Evolutionary conservation across 2,329 filamentous ascomycete species (phyloP).

Genomic region (Fusarium caatingaense): DNA sequence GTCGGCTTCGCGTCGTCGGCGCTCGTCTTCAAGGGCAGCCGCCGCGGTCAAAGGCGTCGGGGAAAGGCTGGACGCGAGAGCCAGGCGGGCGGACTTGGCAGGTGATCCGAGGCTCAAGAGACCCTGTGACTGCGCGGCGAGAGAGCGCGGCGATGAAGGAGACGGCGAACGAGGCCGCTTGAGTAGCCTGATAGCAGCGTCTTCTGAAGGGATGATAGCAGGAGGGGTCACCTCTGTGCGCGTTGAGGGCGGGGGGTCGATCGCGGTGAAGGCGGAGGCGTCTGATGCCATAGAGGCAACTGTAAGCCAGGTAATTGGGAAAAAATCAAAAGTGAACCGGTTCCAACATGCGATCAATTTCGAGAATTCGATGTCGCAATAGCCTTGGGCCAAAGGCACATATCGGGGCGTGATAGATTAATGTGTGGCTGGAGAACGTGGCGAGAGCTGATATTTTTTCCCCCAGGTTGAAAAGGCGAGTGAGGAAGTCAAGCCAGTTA

Average conservation of each 20-base stretch:
- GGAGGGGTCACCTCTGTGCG: slow-evolving; percentile 51
- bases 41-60: slow-evolving; percentile 64
- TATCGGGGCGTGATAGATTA: slow-evolving; percentile 51
- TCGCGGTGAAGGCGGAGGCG: slow-evolving; percentile 64
- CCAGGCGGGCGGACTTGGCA: slow-evolving; percentile 65
- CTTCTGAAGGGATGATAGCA: slow-evolving; percentile 54
- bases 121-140: slow-evolving; percentile 44
- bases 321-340: slow-evolving; percentile 18
- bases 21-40: slow-evolving; percentile 66
- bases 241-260: slow-evolving; percentile 59
- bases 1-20: slow-evolving; percentile 57
- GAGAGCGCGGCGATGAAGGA: slow-evolving; percentile 53
- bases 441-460: slow-evolving; percentile 55
- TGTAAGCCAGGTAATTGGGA: slow-evolving; percentile 38
- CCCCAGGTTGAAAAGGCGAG: slow-evolving; percentile 38
- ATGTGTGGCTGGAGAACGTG: slow-evolving; percentile 59
- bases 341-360: slow-evolving; percentile 43
- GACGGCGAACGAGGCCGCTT: slow-evolving; percentile 63
- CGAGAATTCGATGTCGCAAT: slow-evolving; percentile 39
- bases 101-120: slow-evolving; percentile 60
- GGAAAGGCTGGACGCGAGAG: slow-evolving; percentile 56
- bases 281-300: slow-evolving; percentile 64
- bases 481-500: slow-evolving; percentile 29
- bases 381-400: slow-evolving; percentile 49
- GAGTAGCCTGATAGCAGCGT: slow-evolving; percentile 50